Base-by-base conservation (phyloP, 805 yeast species). In the Suhomyces sp. region DNA sequence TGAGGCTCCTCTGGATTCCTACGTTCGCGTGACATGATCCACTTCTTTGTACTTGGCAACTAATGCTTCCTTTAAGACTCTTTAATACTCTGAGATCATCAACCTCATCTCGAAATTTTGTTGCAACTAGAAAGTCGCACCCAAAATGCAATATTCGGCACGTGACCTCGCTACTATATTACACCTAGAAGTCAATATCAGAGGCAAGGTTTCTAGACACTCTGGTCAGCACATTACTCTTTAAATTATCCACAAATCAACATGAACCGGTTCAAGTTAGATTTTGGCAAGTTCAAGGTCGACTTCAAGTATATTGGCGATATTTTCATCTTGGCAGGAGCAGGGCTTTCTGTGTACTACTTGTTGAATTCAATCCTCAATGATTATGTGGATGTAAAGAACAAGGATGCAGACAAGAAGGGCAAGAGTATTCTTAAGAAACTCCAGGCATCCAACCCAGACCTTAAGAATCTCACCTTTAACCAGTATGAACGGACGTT, bases 401-500 rank as follows among this genome's bases (percentile, higher is more conserved):
- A 73, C 77, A 42, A 79, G 76, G 72, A 79, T 69, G 52, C 77
- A 70, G 64, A 84, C 81, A 76, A 79, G 40, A 76, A 75, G 48
- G 63, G 88, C 19, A 72, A 76, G 39, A 66, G 53, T 12, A 50
- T 64, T 6, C 54, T 68, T 35, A 64, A 58, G 39, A 56, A 55
- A 30, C 41, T 68, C 18, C 67, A 61, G 38, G 37, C 61, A 13
- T 55, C 72, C 8, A 77, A 82, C 46, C 95, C 97, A 0, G 70
- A 66, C 0, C 63, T 72, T 19, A 63, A 72, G 35, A 66, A 66
- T 23, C 54, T 81, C 7, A 72, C 68, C 6, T 67, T 86, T 26
- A 82, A 79, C 47, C 76, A 72, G 36, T 90, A 93, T 56, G 98
- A 93, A 55, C 76, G 77, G 42, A 68, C 77, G n/a, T 75, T 93